Evolutionary conservation across 202 grass and related monocot species (phyloP).

Genomic region (Digitaria exilis): DNA sequence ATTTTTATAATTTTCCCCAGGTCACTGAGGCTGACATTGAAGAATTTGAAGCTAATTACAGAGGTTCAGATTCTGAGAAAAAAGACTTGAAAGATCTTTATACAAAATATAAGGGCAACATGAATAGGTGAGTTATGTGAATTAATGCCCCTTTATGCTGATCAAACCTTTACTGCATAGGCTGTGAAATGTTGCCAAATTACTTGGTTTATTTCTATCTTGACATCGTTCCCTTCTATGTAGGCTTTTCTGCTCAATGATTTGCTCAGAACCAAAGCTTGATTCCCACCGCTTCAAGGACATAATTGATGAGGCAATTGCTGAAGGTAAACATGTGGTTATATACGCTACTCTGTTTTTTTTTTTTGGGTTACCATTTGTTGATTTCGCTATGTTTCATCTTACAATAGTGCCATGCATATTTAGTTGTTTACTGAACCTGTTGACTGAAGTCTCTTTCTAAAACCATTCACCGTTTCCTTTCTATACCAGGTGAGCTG

Average conservation of each 20-base stretch:
- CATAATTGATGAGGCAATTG: slow-evolving; percentile 93
- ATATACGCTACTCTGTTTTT: not conserved
- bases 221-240: slow-evolving; percentile 24
- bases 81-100: slow-evolving; percentile 92
- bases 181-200: not conserved
- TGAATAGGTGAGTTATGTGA: slow-evolving; percentile 66
- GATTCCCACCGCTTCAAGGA: slow-evolving; percentile 94
- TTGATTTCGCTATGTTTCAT: not conserved
- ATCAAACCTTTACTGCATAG: not conserved
- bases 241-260: slow-evolving; percentile 92
- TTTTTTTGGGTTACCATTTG: not conserved
- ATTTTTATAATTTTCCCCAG: slow-evolving; percentile 31
- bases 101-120: slow-evolving; percentile 76
- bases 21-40: slow-evolving; percentile 95
- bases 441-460: slow-evolving; percentile 12
- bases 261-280: slow-evolving; percentile 93
- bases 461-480: not conserved
- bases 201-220: slow-evolving; percentile 10
- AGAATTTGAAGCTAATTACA: slow-evolving; percentile 93
- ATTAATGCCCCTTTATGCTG: slow-evolving; percentile 4
- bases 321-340: slow-evolving; percentile 62
- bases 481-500: slow-evolving; percentile 64
- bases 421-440: not conserved
- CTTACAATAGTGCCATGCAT: not conserved
- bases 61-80: slow-evolving; percentile 96